A percentile compares a stretch with the other conserved stretches of the same genome.
Conservation (phyloP, 495 filamentous ascomycete species). For the Penicillium soppii region DNA sequence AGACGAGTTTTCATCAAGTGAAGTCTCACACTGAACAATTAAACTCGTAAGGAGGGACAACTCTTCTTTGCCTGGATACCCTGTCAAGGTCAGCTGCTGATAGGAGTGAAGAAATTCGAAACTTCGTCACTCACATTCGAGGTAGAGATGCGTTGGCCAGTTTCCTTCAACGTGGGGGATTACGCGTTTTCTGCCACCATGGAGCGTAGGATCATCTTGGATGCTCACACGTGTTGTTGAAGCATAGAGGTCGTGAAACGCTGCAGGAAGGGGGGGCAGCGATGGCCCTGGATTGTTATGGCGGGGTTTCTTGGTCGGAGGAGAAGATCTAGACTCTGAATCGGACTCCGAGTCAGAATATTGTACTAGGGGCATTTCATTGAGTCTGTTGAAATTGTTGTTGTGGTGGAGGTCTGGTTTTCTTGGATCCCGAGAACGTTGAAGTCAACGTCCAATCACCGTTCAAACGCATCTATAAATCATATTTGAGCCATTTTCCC, state of each 20-base stretch:
- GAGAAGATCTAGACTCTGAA: constrained; percentile 32
- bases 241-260: constrained; percentile 91
- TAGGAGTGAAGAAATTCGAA: neutral
- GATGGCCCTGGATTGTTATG: constrained; percentile 19
- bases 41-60: constrained; percentile 52
- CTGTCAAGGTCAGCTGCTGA: constrained; percentile 47
- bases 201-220: constrained; percentile 77
- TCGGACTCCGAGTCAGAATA: constrained; percentile 70
- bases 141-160: constrained; percentile 90
- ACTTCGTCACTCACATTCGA: constrained; percentile 72
- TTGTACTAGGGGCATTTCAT: constrained; percentile 63
- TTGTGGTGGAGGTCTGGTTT: constrained; percentile 1
- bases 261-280: constrained; percentile 77
- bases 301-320: constrained; percentile 27
- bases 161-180: constrained; percentile 84
- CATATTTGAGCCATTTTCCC: neutral
- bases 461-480: neutral
- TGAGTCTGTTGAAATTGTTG: neutral
- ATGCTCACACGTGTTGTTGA: constrained; percentile 67
- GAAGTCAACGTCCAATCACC: neutral
- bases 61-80: constrained; percentile 65
- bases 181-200: constrained; percentile 77
- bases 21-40: constrained; percentile 40
- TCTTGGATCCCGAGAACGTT: neutral
- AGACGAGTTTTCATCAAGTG: neutral